Evolutionary conservation across 164 flowering plant species (phyloP).

Genomic region (Vitis labrusca): DNA sequence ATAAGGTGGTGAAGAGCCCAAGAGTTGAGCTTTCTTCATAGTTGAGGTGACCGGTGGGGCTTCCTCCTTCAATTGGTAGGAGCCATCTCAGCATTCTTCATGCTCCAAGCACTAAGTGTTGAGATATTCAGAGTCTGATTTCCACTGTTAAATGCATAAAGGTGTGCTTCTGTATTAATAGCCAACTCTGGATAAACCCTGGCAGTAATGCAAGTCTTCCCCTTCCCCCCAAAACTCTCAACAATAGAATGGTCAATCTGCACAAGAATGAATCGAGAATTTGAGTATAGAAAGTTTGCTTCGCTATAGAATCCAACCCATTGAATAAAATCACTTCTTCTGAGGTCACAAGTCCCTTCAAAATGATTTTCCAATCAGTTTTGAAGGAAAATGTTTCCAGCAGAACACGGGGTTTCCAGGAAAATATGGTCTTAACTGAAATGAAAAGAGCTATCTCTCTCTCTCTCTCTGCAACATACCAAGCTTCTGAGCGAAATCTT

Average conservation of each 20-base stretch:
- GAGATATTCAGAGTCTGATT: conserved; percentile 23
- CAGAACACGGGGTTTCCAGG: too few relatives aligned
- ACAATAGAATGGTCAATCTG: conserved; percentile 59
- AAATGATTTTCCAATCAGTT: too few relatives aligned
- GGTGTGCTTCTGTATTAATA: conserved; percentile 21
- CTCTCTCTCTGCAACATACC: conserved; percentile 28
- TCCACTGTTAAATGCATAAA: conserved; percentile 47
- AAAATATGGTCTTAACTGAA: too few relatives aligned
- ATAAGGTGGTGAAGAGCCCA: too few relatives aligned
- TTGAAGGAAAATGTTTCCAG: too few relatives aligned
- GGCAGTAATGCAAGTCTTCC: conserved; percentile 46
- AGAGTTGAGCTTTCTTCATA: background rate
- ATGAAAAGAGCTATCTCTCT: too few relatives aligned
- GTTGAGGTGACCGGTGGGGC: background rate
- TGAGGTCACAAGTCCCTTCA: too few relatives aligned
- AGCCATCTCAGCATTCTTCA: conserved; percentile 28
- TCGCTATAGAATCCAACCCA: too few relatives aligned
- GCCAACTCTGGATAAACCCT: conserved; percentile 55
- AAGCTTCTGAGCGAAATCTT: conserved; percentile 44
- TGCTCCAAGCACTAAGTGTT: conserved; percentile 44
- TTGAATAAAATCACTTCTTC: too few relatives aligned
- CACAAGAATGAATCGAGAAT: background rate
- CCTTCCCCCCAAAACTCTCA: conserved; percentile 57
- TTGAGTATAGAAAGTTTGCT: too few relatives aligned
- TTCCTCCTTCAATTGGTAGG: background rate